A percentile compares a stretch with the other conserved stretches of the same genome.
These are phyloP conservation scores for Phaeophleospora eucalypticola DNA, from an alignment of 2,329 filamentous ascomycete genomes.

Conservation along the genomic window DNA sequence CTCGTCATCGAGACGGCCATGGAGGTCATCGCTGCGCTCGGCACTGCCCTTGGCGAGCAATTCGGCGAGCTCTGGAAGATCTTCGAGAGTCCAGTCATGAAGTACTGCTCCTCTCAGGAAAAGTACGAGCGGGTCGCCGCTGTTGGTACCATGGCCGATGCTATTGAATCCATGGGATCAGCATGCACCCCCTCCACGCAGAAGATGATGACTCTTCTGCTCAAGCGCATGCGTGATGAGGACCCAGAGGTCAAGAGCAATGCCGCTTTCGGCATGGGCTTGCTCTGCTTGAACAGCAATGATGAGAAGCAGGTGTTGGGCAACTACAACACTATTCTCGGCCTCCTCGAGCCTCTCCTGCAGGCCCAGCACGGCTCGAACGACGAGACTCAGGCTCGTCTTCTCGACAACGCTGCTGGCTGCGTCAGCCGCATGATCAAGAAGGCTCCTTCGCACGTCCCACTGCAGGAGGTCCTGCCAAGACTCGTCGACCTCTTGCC, in stretches of 20 bases:
- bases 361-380: conserved; percentile 36
- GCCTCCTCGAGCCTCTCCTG: conserved; percentile 81
- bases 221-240: conserved; percentile 84
- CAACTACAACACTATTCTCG: conserved; percentile 71
- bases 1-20: conserved; percentile 90
- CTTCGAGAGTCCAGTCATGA: conserved; percentile 87
- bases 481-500: conserved; percentile 74
- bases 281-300: conserved; percentile 76
- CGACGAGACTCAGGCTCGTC: conserved; percentile 66
- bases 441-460: conserved; percentile 77
- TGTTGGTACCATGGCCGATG: conserved; percentile 88
- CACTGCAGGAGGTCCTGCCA: conserved; percentile 76
- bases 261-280: conserved; percentile 83
- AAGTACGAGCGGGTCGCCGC: conserved; percentile 82
- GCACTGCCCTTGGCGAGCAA: conserved; percentile 71
- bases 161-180: conserved; percentile 75
- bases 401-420: conserved; percentile 89
- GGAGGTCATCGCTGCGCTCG: conserved; percentile 81
- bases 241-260: conserved; percentile 93
- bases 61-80: conserved; percentile 92
- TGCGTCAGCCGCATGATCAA: conserved; percentile 90
- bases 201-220: conserved; percentile 70
- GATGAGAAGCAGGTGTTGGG: conserved; percentile 70
- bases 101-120: conserved; percentile 81
- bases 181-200: conserved; percentile 78